Conservation (phyloP, 2,329 filamentous ascomycete genomes). For the Fusarium protoensiforme region DNA sequence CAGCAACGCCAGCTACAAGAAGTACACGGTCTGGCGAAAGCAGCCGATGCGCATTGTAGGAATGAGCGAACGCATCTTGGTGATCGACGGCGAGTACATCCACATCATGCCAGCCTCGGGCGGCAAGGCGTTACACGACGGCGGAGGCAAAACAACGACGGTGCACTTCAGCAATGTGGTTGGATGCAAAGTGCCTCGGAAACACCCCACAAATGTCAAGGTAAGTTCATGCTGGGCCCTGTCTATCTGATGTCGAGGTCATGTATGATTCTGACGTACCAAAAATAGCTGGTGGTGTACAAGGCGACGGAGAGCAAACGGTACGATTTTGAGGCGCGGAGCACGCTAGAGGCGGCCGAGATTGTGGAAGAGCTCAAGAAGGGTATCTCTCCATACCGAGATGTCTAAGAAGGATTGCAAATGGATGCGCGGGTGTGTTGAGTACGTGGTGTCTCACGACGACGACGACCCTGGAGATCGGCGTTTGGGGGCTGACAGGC, state of each 20-base stretch:
- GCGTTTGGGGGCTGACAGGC: conserved; percentile 3
- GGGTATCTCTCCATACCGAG: conserved; percentile 74
- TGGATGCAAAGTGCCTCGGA: conserved; percentile 82
- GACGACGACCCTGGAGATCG: neutral
- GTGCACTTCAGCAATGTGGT: conserved; percentile 86
- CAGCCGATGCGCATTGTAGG: conserved; percentile 84
- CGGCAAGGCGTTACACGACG: conserved; percentile 73
- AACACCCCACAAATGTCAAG: conserved; percentile 84
- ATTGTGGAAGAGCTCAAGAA: conserved; percentile 84
- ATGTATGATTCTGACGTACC: conserved; percentile 20
- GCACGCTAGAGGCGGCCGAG: conserved; percentile 77
- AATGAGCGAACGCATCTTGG: conserved; percentile 78
- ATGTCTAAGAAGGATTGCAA: conserved; percentile 46
- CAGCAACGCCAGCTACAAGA: conserved; percentile 72
- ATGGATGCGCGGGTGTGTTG: neutral
- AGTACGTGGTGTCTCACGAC: conserved; percentile 1
- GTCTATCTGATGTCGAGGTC: neutral
- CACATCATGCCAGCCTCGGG: conserved; percentile 81
- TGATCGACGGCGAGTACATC: conserved; percentile 87
- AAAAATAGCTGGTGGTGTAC: conserved; percentile 73
- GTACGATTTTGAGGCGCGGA: conserved; percentile 87
- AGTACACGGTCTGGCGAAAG: conserved; percentile 84
- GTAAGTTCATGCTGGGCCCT: conserved; percentile 54
- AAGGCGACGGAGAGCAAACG: conserved; percentile 80
- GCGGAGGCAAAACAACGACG: conserved; percentile 77